Base-by-base conservation (phyloP, 2,329 filamentous ascomycete species). In the Tetracladium maxilliforme region DNA sequence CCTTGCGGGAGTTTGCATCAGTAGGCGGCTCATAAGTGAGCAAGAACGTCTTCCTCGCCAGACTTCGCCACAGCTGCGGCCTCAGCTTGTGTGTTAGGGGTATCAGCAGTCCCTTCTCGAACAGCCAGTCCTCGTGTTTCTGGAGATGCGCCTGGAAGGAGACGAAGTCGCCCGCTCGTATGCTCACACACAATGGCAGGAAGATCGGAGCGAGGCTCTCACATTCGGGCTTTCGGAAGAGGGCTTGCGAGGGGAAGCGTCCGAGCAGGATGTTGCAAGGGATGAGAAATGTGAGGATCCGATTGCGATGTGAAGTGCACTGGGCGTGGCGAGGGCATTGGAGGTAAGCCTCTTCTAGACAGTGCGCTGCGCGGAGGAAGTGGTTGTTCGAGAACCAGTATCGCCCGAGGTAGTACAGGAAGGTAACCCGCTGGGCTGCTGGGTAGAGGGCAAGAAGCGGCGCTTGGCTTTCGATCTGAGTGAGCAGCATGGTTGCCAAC, bases 321-420 rank as follows among this genome's bases (percentile, higher is more conserved):
- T 87, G 72, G 22, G 74, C 56, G 33, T 70, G 67, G n/a, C n/a
- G n/a, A n/a, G n/a, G n/a, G 35, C 81, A 80, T 48, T 92, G 76
- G 25, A 74, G 54, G 48, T 92, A 94, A 4, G 87, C 82, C 14
- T 74, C 64, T 41, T 92, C 69, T 6, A 94, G 58, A 18, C 77
- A 82, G 24, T 70, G 58, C 26, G 76, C 70, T 0, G 86, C 83
- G 14, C 79, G 73, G 33, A 69, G 70, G 48, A 83, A 93, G 44
- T 92, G 76, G 36, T 73, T 78, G 47, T 82, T 86, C 34, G 80
- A 72, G 46, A 92, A 83, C 42, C 86, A 72, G 51, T 87, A 94
- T 30, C 84, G 76, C 11, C 87, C 87, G 6, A 95, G 73, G 45
- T 93, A 93, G 54, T 93, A 94, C 10, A 95, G 72, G 40, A 86